Conservation (phyloP, 805 yeast genomes). For the Scheffersomyces coipomensis region DNA sequence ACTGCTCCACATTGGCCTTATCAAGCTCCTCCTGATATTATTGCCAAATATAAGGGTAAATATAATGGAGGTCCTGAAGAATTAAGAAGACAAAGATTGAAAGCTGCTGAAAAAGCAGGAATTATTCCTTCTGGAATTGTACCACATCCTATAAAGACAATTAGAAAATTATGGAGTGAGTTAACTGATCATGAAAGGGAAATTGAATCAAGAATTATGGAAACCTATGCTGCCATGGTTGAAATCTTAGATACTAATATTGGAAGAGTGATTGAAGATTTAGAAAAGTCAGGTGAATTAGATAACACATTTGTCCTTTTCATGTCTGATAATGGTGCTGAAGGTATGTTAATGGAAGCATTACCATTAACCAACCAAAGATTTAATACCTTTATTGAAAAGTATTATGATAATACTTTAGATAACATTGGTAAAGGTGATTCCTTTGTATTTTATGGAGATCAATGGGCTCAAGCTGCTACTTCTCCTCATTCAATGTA, state of each 20-base stretch:
- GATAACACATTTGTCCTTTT: conserved; percentile 58
- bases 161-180: conserved; percentile 45
- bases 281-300: conserved; percentile 42
- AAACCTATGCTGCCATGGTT: conserved; percentile 64
- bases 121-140: conserved; percentile 41
- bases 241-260: conserved; percentile 51
- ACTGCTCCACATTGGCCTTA: conserved; percentile 71
- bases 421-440: conserved; percentile 49
- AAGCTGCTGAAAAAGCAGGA: conserved; percentile 43
- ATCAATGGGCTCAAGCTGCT: conserved; percentile 63
- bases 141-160: conserved; percentile 45
- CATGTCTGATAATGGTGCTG: conserved; percentile 67
- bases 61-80: conserved; percentile 50
- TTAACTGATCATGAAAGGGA: conserved; percentile 34
- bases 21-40: conserved; percentile 52
- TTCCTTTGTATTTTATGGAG: conserved; percentile 52
- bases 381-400: conserved; percentile 20
- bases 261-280: conserved; percentile 45
- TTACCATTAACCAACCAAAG: conserved; percentile 40
- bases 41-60: conserved; percentile 46
- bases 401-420: conserved; percentile 40
- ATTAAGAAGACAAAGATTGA: conserved; percentile 38
- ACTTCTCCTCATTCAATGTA: conserved; percentile 55
- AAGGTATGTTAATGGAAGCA: conserved; percentile 58
- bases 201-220: conserved; percentile 47